Evolutionary conservation across 176 grass and related monocot species (phyloP), one percentile per base, ranked within the genome.

Genomic region (Triticum urartu): DNA sequence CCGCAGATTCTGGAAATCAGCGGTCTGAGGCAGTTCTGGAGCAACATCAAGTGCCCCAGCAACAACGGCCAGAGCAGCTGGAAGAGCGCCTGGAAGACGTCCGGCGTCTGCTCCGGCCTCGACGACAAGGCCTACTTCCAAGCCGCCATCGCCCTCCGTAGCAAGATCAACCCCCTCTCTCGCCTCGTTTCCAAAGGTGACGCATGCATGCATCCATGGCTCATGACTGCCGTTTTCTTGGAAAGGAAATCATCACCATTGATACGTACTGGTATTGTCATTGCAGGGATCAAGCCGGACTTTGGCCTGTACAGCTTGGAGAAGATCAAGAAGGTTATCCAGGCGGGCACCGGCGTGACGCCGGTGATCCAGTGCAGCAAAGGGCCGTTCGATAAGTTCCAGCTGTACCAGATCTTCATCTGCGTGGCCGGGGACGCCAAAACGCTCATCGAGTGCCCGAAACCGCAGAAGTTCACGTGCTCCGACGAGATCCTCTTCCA

Each of bases 11-110:
- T 52, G 48, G 48, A 52, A 52, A 52, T 52, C 48, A 52, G 48
- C 14, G 48, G 48, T 52, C 48, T 52, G 14, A 52, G 14, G 48
- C 48, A 76, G 72, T 88, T 86, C 79, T 89, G 86, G 90, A 86
- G 72, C 72, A 92, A 54, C 83, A 81, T 92, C 72, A 89, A 26
- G 73, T 92, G 90, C 65, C 90, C 86, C n/a, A 83, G 73, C 73
- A 86, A 66, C 86, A 52, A 75, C 33, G 79, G 79, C 2, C 9
- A 14, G 72, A 36, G 1, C 5, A 18, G 33, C 72, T 92, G 90
- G 90, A 89, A 84, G 83, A 83, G 14, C n/a, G 35, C 65, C 11
- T 92, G 90, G 90, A 79, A 86, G 83, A 86, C 25, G 4, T 47
- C 61, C 66, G 90, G 90, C 33, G 83, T 45, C 72, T 92, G 90